Evolutionary conservation across 805 yeast genomes (phyloP).

Genomic region (Pichia manshurica): DNA sequence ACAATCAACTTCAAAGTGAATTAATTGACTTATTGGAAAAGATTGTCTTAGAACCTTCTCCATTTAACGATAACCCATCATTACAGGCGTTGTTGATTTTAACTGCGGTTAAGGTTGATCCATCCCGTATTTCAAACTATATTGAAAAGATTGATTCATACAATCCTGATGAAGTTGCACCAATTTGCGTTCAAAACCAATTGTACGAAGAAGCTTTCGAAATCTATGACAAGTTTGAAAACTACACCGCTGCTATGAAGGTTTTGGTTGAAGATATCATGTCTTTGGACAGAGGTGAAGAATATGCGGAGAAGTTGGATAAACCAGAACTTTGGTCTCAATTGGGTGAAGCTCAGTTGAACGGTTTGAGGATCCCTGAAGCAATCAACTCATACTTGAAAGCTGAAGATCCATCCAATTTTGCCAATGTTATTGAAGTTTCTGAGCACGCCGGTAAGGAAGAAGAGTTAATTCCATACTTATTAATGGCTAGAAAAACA

Average conservation of each 20-base stretch:
- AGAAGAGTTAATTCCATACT: slow-evolving; percentile 82
- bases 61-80: slow-evolving; percentile 92
- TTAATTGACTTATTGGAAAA: slow-evolving; percentile 92
- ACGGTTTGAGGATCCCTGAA: slow-evolving; percentile 87
- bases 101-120: slow-evolving; percentile 94
- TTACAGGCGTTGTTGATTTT: slow-evolving; percentile 87
- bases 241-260: slow-evolving; percentile 72
- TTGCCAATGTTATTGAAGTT: slow-evolving; percentile 85
- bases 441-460: slow-evolving; percentile 95
- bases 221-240: slow-evolving; percentile 79
- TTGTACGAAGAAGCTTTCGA: slow-evolving; percentile 91
- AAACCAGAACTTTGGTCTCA: slow-evolving; percentile 88
- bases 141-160: slow-evolving; percentile 86
- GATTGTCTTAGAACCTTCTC: slow-evolving; percentile 94
- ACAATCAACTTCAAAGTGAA: slow-evolving; percentile 86
- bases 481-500: slow-evolving; percentile 86
- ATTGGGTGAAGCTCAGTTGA: slow-evolving; percentile 91
- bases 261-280: slow-evolving; percentile 89
- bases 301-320: slow-evolving; percentile 86
- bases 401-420: slow-evolving; percentile 89
- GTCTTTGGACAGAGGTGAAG: slow-evolving; percentile 92
- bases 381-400: slow-evolving; percentile 87
- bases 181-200: slow-evolving; percentile 82
- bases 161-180: slow-evolving; percentile 92
- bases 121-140: slow-evolving; percentile 73